phyloP scores from a whole-genome alignment of 176 grass and related monocot genomes.

The Triticum urartu region DNA sequence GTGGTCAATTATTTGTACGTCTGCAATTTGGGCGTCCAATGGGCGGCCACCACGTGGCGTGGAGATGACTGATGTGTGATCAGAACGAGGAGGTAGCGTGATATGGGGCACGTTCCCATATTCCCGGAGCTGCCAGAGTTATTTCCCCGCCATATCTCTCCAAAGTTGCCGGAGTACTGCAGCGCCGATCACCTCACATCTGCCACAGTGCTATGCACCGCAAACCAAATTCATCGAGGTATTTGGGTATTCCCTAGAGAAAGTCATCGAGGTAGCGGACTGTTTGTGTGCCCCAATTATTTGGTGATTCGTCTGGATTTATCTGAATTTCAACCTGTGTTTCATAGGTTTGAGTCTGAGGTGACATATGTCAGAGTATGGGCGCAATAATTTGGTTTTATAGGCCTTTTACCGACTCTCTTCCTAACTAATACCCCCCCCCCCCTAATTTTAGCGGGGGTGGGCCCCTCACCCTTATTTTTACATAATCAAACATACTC shows the following conservation, averaged over 20 bases:
- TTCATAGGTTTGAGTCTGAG: no score
- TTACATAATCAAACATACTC: no score
- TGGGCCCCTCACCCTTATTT: no score
- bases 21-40: constrained; percentile 15
- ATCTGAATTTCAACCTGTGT: neutral
- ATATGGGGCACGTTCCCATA: constrained; percentile 9
- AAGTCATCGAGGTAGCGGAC: neutral
- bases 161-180: constrained; percentile 1
- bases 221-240: neutral
- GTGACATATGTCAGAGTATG: no score
- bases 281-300: neutral
- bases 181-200: neutral
- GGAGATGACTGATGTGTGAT: neutral
- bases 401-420: no score
- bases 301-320: neutral
- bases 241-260: neutral
- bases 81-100: neutral
- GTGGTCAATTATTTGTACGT: constrained; percentile 32
- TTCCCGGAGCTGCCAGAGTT: constrained; percentile 26
- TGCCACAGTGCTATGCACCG: neutral
- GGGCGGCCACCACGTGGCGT: neutral
- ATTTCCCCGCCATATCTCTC: neutral
- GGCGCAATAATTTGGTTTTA: no score
- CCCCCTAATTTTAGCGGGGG: no score
- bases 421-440: no score